Conservation (phyloP, 352 stramenopile genomes). For the Globisporangium paroecandrum region DNA sequence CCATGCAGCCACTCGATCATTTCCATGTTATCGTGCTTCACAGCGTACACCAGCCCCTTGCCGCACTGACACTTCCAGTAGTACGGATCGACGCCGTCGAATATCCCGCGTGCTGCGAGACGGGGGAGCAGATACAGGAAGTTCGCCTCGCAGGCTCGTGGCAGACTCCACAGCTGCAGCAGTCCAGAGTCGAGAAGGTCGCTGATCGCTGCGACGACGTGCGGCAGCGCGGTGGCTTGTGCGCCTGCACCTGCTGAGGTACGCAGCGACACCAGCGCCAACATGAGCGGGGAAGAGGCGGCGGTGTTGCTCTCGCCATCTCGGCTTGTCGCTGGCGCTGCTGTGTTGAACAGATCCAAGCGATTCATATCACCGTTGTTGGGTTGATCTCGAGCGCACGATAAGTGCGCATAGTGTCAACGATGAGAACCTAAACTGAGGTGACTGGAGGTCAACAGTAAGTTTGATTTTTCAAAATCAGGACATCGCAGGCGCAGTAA, state of each 20-base stretch:
- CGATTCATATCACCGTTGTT: too few relatives aligned
- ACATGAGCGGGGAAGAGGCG: background rate
- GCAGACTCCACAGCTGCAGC: background rate
- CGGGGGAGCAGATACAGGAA: background rate
- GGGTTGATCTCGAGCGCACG: too few relatives aligned
- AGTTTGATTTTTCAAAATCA: too few relatives aligned
- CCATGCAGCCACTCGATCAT: slow-evolving; percentile 3
- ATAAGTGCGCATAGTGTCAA: too few relatives aligned
- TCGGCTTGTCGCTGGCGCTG: too few relatives aligned
- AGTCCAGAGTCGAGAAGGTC: background rate
- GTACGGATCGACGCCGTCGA: background rate
- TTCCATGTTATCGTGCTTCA: background rate
- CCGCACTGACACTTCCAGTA: background rate
- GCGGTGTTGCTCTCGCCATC: too few relatives aligned
- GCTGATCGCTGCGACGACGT: background rate
- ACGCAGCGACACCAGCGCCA: too few relatives aligned
- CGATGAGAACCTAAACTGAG: too few relatives aligned
- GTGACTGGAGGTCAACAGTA: too few relatives aligned
- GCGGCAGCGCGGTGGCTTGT: background rate
- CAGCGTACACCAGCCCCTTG: background rate
- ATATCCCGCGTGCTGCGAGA: background rate
- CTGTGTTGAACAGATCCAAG: too few relatives aligned
- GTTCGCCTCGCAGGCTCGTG: background rate
- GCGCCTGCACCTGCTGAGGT: too few relatives aligned
- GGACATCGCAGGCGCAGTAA: too few relatives aligned